These are phyloP conservation scores for Alternaria atra DNA, from an alignment of 2,329 filamentous ascomycete species.

Conservation along the genomic window DNA sequence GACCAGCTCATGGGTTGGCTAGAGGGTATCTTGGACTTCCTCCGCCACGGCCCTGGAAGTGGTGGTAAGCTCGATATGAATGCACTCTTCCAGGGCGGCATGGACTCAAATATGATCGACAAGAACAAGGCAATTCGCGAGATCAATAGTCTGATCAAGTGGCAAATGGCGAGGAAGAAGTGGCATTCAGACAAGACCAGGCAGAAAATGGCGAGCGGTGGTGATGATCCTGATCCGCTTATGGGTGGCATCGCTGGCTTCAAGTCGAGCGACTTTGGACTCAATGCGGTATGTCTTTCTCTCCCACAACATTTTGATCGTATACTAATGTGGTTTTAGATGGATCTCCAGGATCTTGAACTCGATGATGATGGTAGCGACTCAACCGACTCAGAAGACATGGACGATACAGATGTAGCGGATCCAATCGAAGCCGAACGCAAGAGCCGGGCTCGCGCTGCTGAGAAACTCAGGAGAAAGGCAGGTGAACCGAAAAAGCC, in stretches of 20 bases:
- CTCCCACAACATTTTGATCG: neutral
- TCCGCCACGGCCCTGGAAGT: slow-evolving; percentile 79
- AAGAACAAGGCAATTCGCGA: slow-evolving; percentile 77
- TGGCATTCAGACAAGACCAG: slow-evolving; percentile 98
- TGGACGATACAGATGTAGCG: slow-evolving; percentile 74
- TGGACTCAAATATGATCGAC: slow-evolving; percentile 73
- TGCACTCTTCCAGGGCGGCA: slow-evolving; percentile 83
- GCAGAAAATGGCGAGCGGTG: slow-evolving; percentile 95
- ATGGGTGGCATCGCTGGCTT: slow-evolving; percentile 64
- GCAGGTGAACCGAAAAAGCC: slow-evolving; percentile 89
- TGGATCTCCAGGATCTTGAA: slow-evolving; percentile 83
- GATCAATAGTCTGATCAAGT: slow-evolving; percentile 85
- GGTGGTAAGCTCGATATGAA: slow-evolving; percentile 94
- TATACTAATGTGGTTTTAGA: slow-evolving; percentile 48
- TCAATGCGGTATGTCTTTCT: slow-evolving; percentile 72
- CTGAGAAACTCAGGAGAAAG: slow-evolving; percentile 80
- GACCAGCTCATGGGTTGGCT: slow-evolving; percentile 97
- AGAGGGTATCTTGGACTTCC: slow-evolving; percentile 91
- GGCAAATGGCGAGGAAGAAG: slow-evolving; percentile 95
- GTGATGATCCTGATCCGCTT: slow-evolving; percentile 55
- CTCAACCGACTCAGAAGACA: slow-evolving; percentile 64
- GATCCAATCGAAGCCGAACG: slow-evolving; percentile 91
- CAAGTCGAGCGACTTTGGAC: slow-evolving; percentile 84
- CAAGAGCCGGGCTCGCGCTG: slow-evolving; percentile 76
- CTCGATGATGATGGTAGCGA: slow-evolving; percentile 74